Conservation (phyloP, 2,329 filamentous ascomycete species). For the Aspergillaceae sp. region DNA sequence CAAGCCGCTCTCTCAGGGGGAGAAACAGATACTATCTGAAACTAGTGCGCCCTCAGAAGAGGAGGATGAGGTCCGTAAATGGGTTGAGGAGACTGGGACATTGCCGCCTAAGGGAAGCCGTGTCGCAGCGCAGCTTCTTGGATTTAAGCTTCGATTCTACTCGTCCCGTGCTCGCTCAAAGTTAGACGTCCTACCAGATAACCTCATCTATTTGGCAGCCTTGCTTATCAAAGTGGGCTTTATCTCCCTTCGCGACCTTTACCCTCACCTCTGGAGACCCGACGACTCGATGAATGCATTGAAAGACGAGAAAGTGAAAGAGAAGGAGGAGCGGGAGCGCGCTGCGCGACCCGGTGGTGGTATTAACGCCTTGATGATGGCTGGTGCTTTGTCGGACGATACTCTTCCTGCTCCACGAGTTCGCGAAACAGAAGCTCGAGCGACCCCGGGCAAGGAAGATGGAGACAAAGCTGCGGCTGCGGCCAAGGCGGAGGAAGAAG, state of each 20-base stretch:
- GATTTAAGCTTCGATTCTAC: conserved; percentile 96
- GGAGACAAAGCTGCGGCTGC: conserved; percentile 32
- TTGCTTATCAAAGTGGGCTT: conserved; percentile 96
- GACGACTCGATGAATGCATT: conserved; percentile 76
- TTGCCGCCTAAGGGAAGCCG: conserved; percentile 78
- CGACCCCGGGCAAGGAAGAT: conserved; percentile 47
- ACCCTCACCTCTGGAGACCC: conserved; percentile 78
- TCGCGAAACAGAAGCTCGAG: conserved; percentile 44
- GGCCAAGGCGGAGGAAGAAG: conserved; percentile 36
- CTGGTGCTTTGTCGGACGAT: conserved; percentile 80
- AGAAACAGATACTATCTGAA: conserved; percentile 41
- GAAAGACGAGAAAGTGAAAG: conserved; percentile 60
- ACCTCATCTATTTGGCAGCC: conserved; percentile 83
- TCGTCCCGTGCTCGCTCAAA: conserved; percentile 68
- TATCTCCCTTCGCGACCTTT: conserved; percentile 82
- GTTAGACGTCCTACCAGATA: conserved; percentile 74
- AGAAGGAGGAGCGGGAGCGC: conserved; percentile 69
- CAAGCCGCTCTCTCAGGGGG: conserved; percentile 54
- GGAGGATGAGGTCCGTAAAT: conserved; percentile 54
- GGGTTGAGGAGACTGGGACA: conserved; percentile 73
- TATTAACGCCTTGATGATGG: conserved; percentile 77
- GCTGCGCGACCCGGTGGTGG: conserved; percentile 60
- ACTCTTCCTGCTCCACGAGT: conserved; percentile 44
- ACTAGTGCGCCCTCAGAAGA: conserved; percentile 36
- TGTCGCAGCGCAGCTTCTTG: conserved; percentile 86